These are phyloP conservation scores for Peronospora destructor DNA, from an alignment of 352 stramenopile genomes.

Conservation along the genomic window DNA sequence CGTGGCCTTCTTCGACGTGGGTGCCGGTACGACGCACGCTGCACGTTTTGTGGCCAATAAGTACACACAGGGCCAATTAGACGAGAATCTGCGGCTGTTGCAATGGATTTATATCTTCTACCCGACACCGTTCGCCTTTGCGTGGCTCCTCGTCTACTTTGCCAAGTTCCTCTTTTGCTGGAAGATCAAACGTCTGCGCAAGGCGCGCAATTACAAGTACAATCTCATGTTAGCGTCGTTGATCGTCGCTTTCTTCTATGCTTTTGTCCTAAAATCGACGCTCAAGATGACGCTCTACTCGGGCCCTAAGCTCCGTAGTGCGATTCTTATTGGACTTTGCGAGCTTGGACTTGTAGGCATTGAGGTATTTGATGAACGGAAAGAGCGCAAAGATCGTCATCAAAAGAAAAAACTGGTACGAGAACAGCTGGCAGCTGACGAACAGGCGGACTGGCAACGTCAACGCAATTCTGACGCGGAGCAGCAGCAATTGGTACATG, in stretches of 20 bases:
- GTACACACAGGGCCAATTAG: slow-evolving; percentile 47
- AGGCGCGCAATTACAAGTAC: slow-evolving; percentile 78
- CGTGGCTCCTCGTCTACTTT: slow-evolving; percentile 77
- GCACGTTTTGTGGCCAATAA: slow-evolving; percentile 41
- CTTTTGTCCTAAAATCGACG: slow-evolving; percentile 39
- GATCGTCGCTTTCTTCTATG: slow-evolving; percentile 46
- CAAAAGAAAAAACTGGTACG: slow-evolving; percentile 46
- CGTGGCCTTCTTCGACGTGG: slow-evolving; percentile 65
- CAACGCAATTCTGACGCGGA: slow-evolving; percentile 23
- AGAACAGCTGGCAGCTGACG: slow-evolving; percentile 34
- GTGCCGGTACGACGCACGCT: slow-evolving; percentile 44
- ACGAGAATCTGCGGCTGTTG: slow-evolving; percentile 68
- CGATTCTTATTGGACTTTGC: slow-evolving; percentile 52
- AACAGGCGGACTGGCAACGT: slow-evolving; percentile 22
- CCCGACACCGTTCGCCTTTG: slow-evolving; percentile 53
- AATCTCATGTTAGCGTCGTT: slow-evolving; percentile 67
- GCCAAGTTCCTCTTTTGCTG: slow-evolving; percentile 73
- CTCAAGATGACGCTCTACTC: slow-evolving; percentile 59
- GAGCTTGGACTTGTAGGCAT: slow-evolving; percentile 65
- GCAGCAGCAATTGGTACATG: slow-evolving; percentile 16
- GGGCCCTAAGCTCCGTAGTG: slow-evolving; percentile 52
- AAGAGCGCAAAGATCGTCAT: slow-evolving; percentile 52
- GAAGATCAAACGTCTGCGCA: slow-evolving; percentile 69
- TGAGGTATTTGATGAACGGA: slow-evolving; percentile 64
- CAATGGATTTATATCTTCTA: slow-evolving; percentile 73